Base-by-base conservation (phyloP, 2,329 filamentous ascomycete genomes). In the Neonectria ditissima region DNA sequence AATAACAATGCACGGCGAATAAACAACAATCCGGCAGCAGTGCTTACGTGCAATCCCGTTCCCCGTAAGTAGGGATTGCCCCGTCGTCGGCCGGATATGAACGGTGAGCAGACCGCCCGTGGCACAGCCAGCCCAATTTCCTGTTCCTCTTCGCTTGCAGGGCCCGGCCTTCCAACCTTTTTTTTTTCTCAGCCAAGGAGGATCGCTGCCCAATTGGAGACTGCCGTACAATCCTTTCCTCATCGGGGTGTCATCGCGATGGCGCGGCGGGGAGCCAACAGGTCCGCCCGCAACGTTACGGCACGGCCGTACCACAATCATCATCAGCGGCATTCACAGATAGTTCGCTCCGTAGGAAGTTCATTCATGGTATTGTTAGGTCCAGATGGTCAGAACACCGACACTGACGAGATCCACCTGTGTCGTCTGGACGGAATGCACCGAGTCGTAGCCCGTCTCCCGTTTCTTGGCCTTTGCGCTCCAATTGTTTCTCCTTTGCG, bases 81-180 rank as follows among this genome's bases (percentile, higher is more conserved):
- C 54, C 22, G 55, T 53, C 47, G 30, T 53, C 47, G 30, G 20
- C 30, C 34, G 39, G 48, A 62, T 45, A 63, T 57, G 54, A 62
- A 41, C 16, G n/a, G 30, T 24, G 44, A 45, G 11, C 13, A 32
- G 20, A 57, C 39, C 24, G 45, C 32, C 34, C 16, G 18, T 10
- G 26, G 24, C 24, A 30, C 45, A 11, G 45, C 16, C 24, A 32
- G 26, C 24, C 32, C 59, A 51, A 41, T 62, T 57, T 62, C 54
- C 48, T 58, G 30, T 50, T 54, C 34, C 48, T 58, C 26, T 54
- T 34, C 34, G 24, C 48, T 47, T 58, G 48, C 59, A 62, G 43
- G 18, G 16, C 30, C 28, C 28, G 11, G 10, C 30, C 10, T 32
- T 11, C 30, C 30, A 32, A 13, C 30, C 30, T 32, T 30, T 10